phyloP scores from a whole-genome alignment of 2,329 filamentous ascomycete species.

The Alternaria sp. region DNA sequence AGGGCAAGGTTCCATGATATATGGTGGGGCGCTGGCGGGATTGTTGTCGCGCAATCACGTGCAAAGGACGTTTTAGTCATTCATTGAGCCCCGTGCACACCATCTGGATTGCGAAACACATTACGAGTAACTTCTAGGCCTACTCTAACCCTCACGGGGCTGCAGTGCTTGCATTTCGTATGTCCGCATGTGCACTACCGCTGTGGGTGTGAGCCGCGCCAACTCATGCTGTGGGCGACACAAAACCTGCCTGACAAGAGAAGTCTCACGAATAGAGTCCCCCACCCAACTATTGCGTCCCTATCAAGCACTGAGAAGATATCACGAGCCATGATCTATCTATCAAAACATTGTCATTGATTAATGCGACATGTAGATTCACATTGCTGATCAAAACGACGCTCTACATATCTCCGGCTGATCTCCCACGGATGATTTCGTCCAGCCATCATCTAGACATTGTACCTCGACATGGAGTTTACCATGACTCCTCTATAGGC shows the following conservation, averaged over 20 bases:
- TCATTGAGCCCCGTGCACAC: not conserved
- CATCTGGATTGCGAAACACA: not conserved
- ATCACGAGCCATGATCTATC: not conserved
- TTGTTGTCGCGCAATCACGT: not conserved
- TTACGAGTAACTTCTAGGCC: not conserved
- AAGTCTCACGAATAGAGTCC: not conserved
- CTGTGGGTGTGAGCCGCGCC: not conserved
- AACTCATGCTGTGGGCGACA: not conserved
- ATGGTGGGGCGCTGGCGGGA: not conserved
- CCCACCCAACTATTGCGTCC: rapidly evolving
- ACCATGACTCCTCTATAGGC: not conserved
- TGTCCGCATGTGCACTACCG: not conserved
- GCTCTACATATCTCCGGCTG: not conserved
- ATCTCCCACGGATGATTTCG: not conserved
- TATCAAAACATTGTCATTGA: not conserved
- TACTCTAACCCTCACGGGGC: rapidly evolving
- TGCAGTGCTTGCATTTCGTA: not conserved
- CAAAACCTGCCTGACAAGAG: not conserved
- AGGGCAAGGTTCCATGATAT: not conserved
- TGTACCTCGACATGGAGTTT: not conserved
- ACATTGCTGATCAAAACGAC: not conserved
- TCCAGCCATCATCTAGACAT: not conserved
- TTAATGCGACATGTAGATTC: not conserved
- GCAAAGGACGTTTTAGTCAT: not conserved
- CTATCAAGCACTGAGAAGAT: not conserved